Evolutionary conservation across 306 rosid genomes (phyloP).

Genomic region (Vigna nakashimae): DNA sequence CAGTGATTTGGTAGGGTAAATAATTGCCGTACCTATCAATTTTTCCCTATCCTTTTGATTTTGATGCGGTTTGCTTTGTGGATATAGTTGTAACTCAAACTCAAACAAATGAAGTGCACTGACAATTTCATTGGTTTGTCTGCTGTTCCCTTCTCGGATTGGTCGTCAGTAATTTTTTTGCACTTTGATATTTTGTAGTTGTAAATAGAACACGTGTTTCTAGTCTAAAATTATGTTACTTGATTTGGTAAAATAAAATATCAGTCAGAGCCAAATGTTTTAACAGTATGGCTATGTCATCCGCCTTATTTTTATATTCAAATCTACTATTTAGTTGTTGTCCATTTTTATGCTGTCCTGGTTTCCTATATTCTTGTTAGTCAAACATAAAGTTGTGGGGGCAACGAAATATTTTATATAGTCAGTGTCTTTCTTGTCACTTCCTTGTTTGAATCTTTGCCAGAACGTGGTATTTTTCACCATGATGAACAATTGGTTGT

Average conservation of each 20-base stretch:
- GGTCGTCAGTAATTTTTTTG: neutral
- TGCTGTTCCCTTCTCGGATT: neutral
- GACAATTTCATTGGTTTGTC: slow-evolving; percentile 7
- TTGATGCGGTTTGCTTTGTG: neutral
- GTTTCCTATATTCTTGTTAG: slow-evolving; percentile 1
- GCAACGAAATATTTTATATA: neutral
- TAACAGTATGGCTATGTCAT: neutral
- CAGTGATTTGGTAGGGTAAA: neutral
- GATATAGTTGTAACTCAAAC: neutral
- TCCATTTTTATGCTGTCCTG: neutral
- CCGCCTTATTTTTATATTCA: neutral
- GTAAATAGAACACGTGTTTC: neutral
- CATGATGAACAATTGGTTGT: slow-evolving; percentile 8
- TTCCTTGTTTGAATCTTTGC: neutral
- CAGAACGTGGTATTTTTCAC: slow-evolving; percentile 1
- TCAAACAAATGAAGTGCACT: neutral
- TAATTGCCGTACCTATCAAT: neutral
- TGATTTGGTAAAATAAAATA: slow-evolving; percentile 7
- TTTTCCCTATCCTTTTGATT: neutral
- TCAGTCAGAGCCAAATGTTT: neutral
- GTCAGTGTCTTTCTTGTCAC: neutral
- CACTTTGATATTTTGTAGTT: slow-evolving; percentile 5
- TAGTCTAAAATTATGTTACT: neutral
- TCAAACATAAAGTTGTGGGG: slow-evolving; percentile 20
- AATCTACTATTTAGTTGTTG: slow-evolving; percentile 5